phyloP scores from a whole-genome alignment of 768 basidiomycete genomes.

The Boletus rubroflammeus region DNA sequence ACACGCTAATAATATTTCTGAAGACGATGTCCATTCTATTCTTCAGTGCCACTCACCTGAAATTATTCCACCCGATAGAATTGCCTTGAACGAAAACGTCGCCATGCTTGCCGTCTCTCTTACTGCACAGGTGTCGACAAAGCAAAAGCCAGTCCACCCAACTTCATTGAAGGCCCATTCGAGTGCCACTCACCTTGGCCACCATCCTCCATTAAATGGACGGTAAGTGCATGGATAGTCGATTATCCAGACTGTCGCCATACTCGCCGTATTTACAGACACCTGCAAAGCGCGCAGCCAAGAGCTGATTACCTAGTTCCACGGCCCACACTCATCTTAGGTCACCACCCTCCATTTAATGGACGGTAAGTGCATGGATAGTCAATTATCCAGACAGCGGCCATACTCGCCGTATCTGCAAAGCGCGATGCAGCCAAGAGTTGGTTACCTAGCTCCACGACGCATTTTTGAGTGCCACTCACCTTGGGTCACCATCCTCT shows the following conservation, averaged over 20 bases:
- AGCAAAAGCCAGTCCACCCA: background rate
- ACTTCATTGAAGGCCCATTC: background rate
- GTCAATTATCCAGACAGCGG: too few species aligned
- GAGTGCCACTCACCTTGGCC: background rate
- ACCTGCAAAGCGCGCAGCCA: too few species aligned
- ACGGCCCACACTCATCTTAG: background rate
- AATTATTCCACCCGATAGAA: background rate
- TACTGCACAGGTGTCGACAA: background rate
- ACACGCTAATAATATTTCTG: background rate
- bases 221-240: background rate
- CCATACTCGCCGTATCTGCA: background rate
- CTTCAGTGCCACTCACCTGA: conserved; percentile 6
- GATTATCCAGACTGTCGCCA: too few species aligned
- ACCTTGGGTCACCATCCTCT: background rate
- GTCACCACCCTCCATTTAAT: background rate
- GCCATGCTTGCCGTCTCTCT: background rate
- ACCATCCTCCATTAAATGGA: background rate
- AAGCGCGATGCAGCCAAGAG: background rate
- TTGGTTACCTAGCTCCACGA: too few species aligned
- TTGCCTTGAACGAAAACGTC: background rate
- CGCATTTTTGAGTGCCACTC: background rate
- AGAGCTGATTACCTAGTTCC: background rate
- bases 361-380: background rate
- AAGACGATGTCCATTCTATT: background rate
- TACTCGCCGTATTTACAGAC: background rate